A percentile compares a stretch with the other conserved stretches of the same genome.
Evolutionary conservation across 2,329 filamentous ascomycete species (phyloP).

Genomic region (Allantophomopsis cytisporea): DNA sequence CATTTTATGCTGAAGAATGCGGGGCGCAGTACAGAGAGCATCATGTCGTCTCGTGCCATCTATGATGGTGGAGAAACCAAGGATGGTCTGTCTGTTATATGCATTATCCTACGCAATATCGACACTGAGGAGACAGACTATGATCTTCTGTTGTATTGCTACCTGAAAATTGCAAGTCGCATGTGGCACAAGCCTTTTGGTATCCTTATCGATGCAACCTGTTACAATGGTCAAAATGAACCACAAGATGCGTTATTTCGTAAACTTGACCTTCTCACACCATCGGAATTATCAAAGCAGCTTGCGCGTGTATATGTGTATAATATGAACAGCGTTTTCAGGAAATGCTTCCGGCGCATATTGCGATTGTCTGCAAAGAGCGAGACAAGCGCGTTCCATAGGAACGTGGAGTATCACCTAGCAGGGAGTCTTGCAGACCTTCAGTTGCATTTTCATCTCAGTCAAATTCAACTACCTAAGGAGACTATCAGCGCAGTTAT

Average conservation of each 20-base stretch:
- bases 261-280: slow-evolving; percentile 47
- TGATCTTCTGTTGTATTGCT: slow-evolving; percentile 53
- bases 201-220: slow-evolving; percentile 55
- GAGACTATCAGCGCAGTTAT: slow-evolving; percentile 57
- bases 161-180: slow-evolving; percentile 57
- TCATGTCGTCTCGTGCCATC: slow-evolving; percentile 48
- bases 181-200: slow-evolving; percentile 59
- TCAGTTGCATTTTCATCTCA: slow-evolving; percentile 52
- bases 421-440: slow-evolving; percentile 53
- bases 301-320: slow-evolving; percentile 53
- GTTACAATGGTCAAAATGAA: slow-evolving; percentile 54
- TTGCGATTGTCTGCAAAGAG: slow-evolving; percentile 47
- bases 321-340: slow-evolving; percentile 61
- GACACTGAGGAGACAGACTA: slow-evolving; percentile 52
- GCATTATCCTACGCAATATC: slow-evolving; percentile 54
- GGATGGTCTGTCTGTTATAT: slow-evolving; percentile 56
- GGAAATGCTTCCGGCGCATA: slow-evolving; percentile 51
- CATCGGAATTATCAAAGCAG: slow-evolving; percentile 44
- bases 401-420: slow-evolving; percentile 52
- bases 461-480: slow-evolving; percentile 52
- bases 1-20: slow-evolving; percentile 62
- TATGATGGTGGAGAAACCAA: slow-evolving; percentile 62
- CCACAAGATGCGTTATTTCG: slow-evolving; percentile 52
- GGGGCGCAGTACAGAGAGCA: slow-evolving; percentile 49
- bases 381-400: slow-evolving; percentile 45